Conservation (phyloP, 768 basidiomycete species). For the Strobilomyces dryophilus region DNA sequence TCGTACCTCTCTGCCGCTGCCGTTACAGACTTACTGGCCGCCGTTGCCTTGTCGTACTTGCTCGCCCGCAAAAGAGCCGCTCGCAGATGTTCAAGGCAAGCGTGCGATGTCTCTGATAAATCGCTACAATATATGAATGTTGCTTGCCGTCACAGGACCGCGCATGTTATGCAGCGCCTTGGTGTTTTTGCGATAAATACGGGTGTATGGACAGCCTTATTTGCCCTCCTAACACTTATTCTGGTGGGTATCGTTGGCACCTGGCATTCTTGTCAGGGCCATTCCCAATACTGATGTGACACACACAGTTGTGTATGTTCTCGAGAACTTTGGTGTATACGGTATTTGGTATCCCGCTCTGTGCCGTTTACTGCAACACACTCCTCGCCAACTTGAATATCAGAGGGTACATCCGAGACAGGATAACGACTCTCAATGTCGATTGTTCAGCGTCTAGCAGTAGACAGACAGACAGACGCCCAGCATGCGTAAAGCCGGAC, state of each 20-base stretch:
- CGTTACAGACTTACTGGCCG: slow-evolving; percentile 4
- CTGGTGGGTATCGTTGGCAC: not conserved
- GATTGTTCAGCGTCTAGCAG: not conserved
- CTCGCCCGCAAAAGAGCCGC: not conserved
- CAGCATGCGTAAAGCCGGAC: not conserved
- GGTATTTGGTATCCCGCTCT: not conserved
- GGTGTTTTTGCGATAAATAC: slow-evolving; percentile 11
- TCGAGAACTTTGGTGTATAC: not conserved
- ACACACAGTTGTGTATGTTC: not conserved
- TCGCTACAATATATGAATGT: not conserved
- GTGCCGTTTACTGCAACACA: slow-evolving; percentile 2
- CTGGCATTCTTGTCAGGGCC: not conserved
- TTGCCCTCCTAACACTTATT: slow-evolving; percentile 37
- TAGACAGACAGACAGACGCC: not conserved
- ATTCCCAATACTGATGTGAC: not conserved
- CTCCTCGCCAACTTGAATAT: slow-evolving; percentile 5
- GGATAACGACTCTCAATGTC: not conserved
- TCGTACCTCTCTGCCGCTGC: not conserved
- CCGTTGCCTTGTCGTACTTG: slow-evolving; percentile 3
- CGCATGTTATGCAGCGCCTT: slow-evolving; percentile 6
- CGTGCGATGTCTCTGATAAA: not conserved
- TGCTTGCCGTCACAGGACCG: not conserved
- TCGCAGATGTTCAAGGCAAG: not conserved
- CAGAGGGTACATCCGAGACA: not conserved
- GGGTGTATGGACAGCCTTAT: slow-evolving; percentile 48